A percentile compares a stretch with the other conserved stretches of the same genome.
These are phyloP conservation scores for Agroathelia rolfsii DNA, from an alignment of 1,284 basidiomycete species.

Conservation along the genomic window DNA sequence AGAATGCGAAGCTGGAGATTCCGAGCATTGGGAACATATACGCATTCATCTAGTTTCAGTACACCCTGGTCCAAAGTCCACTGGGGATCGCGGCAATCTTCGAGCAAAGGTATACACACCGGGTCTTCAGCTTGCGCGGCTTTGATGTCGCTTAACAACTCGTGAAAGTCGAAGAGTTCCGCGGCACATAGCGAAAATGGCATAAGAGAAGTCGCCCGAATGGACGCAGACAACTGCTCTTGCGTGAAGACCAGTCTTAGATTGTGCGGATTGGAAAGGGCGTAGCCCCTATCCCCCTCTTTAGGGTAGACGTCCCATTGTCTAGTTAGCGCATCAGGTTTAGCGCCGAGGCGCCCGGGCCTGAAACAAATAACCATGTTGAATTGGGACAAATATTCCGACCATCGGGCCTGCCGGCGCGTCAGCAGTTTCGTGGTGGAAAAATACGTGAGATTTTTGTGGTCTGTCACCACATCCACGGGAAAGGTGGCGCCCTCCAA, in stretches of 20 bases:
- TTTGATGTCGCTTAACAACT: too few species aligned
- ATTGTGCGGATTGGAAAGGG: conserved; percentile 11
- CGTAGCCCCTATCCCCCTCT: conserved; percentile 9
- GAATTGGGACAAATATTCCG: conserved; percentile 14
- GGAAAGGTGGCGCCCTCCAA: conserved; percentile 12
- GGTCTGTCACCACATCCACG: conserved; percentile 16
- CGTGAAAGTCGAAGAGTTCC: too few species aligned
- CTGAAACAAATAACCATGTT: conserved; percentile 17
- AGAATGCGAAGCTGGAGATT: too few species aligned
- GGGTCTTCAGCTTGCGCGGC: too few species aligned
- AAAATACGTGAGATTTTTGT: conserved; percentile 6
- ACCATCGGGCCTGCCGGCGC: conserved; percentile 22
- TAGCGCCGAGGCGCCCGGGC: conserved; percentile 14
- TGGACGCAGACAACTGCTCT: conserved; percentile 12
- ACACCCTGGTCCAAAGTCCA: too few species aligned
- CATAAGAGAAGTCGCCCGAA: conserved; percentile 11
- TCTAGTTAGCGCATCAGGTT: conserved; percentile 22
- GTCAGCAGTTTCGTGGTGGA: conserved; percentile 9
- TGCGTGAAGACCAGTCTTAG: conserved; percentile 11
- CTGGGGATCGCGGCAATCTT: too few species aligned
- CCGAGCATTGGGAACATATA: too few species aligned
- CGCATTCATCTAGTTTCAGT: too few species aligned
- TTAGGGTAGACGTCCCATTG: conserved; percentile 13
- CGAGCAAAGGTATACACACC: too few species aligned
- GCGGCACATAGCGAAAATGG: conserved; percentile 10